Percentiles rank a stretch among this genome's conserved stretches.
Evolutionary conservation across 306 rosid species (phyloP).

Genomic region (Ceratonia siliqua): DNA sequence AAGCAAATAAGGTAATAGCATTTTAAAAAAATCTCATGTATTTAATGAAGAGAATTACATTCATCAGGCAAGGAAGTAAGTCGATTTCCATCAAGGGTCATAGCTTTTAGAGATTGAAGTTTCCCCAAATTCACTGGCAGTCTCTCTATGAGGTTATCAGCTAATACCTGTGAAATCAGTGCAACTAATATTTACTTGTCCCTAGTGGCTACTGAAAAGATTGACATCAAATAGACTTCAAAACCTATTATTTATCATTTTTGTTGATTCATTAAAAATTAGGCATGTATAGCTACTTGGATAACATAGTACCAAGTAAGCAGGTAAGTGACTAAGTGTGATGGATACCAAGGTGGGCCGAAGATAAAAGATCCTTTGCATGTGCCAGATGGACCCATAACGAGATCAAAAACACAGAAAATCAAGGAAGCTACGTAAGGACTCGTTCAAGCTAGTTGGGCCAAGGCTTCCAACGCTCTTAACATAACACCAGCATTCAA

Average conservation of each 20-base stretch:
- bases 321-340: too few relatives aligned
- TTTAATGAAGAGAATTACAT: conserved; percentile 75
- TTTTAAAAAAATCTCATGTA: conserved; percentile 25
- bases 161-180: conserved; percentile 62
- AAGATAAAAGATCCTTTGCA: too few relatives aligned
- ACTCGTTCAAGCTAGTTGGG: too few relatives aligned
- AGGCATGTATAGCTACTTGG: conserved; percentile 7
- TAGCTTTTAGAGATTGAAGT: conserved; percentile 77
- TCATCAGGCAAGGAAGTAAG: conserved; percentile 92
- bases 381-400: too few relatives aligned
- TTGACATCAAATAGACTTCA: neutral
- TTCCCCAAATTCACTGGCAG: conserved; percentile 90
- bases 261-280: neutral
- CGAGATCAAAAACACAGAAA: too few relatives aligned
- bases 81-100: conserved; percentile 84
- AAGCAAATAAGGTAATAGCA: conserved; percentile 28
- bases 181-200: too few relatives aligned
- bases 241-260: neutral
- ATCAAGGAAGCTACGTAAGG: too few relatives aligned
- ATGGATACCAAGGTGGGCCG: too few relatives aligned
- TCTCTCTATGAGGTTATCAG: conserved; percentile 77
- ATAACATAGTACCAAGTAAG: neutral
- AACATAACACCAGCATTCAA: too few relatives aligned
- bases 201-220: neutral
- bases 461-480: too few relatives aligned